Evolutionary conservation across 2,329 filamentous ascomycete genomes (phyloP), one percentile per base, ranked within the genome.

Genomic region (Curvularia sp.): DNA sequence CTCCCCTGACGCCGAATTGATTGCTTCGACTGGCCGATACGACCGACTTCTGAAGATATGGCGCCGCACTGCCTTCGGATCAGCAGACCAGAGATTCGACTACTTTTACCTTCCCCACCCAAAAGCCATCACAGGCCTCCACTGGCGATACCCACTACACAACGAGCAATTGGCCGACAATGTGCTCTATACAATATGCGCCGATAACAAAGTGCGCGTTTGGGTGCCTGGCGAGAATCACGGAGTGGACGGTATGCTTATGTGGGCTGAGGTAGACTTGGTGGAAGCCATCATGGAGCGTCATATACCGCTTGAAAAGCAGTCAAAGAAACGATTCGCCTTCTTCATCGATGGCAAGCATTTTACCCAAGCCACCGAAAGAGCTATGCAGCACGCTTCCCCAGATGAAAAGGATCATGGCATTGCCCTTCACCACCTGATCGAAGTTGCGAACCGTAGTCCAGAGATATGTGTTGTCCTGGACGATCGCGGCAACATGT

Each of bases 11-110:
- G 93, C 92, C 12, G 88, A 89, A 20, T 88, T 96, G 60, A 92
- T 98, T 53, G 94, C 93, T 18, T 93, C 91, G 1, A 86, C 90
- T 12, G 90, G 92, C 42, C 81, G 84, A 49, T 87, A 91, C 72
- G 95, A 98, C 76, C 85, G 89, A 51, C 80, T 98, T 20, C 88
- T 96, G 65, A 98, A 99, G 79, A 86, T 98, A 68, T 99, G 96
- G 95, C 87, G 93, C 63, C 86, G 94, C 53, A 81, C 96, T 24
- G 90, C 90, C 8, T 97, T 94, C 73, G 92, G 92, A 13, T 85
- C 87, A 0, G 89, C 92, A 57, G 90, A 96, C 66, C 89, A 92
- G 39, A 85, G 90, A 56, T 98, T 98, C 77, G 94, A 98, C 69
- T 89, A 96, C 69, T 88, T 89, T 28, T 98, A 98, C 77, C 86